A percentile compares a stretch with the other conserved stretches of the same genome.
Evolutionary conservation across 805 yeast species (phyloP).

Genomic region (Cyberlindnera petersonii): DNA sequence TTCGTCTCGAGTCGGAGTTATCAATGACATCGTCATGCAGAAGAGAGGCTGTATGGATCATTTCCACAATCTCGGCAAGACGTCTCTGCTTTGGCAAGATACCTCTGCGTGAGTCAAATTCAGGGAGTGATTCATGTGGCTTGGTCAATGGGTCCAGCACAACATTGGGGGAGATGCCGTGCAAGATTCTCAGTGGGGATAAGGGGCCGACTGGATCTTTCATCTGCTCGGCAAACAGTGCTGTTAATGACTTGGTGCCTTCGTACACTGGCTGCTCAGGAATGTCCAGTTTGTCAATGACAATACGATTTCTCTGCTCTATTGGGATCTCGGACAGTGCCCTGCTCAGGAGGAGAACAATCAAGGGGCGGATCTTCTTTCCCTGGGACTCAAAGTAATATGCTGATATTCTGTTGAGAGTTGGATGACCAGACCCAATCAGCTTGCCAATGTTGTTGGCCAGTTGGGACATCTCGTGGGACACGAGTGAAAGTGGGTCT

Average conservation of each 20-base stretch:
- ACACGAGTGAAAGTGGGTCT: slow-evolving; percentile 89
- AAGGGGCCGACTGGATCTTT: slow-evolving; percentile 49
- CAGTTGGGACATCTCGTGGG: slow-evolving; percentile 86
- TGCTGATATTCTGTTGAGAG: slow-evolving; percentile 84
- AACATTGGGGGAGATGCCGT: slow-evolving; percentile 85
- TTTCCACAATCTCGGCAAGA: slow-evolving; percentile 94
- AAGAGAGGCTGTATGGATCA: slow-evolving; percentile 96
- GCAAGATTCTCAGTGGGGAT: slow-evolving; percentile 77
- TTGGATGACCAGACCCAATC: slow-evolving; percentile 92
- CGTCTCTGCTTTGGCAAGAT: slow-evolving; percentile 93
- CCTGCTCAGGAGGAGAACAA: slow-evolving; percentile 78
- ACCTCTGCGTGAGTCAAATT: slow-evolving; percentile 56
- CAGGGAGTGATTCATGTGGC: slow-evolving; percentile 71
- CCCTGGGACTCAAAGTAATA: slow-evolving; percentile 97
- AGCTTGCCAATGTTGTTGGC: slow-evolving; percentile 83
- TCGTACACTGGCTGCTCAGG: slow-evolving; percentile 59
- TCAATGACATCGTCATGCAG: slow-evolving; percentile 97
- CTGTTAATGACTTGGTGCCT: slow-evolving; percentile 51
- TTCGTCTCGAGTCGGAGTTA: slow-evolving; percentile 80
- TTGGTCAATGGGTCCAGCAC: slow-evolving; percentile 78
- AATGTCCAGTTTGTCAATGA: slow-evolving; percentile 61
- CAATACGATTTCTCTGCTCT: slow-evolving; percentile 58
- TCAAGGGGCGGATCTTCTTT: slow-evolving; percentile 87
- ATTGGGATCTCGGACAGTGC: slow-evolving; percentile 75
- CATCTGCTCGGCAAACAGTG: slow-evolving; percentile 40